phyloP scores from a whole-genome alignment of 148 eudicot species.

The Chenopodium quinoa region DNA sequence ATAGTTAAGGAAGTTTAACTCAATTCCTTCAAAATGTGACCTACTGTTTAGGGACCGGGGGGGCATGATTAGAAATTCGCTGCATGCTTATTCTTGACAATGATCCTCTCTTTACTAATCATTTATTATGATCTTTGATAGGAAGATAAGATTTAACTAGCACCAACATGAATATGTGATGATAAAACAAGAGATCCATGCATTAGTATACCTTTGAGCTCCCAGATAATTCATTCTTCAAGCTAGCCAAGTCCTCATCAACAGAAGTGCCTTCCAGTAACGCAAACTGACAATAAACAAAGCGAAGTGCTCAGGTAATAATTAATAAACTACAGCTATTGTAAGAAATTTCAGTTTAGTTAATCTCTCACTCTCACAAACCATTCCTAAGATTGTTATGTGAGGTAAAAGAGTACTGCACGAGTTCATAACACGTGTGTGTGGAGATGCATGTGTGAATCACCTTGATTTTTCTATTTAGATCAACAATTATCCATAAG shows the following conservation, averaged over 20 bases:
- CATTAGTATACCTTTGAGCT: constrained; percentile 59
- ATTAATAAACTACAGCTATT: neutral
- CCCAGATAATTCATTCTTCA: constrained; percentile 76
- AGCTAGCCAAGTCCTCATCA: constrained; percentile 77
- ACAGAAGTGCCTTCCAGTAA: constrained; percentile 85
- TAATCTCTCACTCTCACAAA: neutral
- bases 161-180: neutral
- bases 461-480: neutral
- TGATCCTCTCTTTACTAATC: neutral
- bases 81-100: neutral
- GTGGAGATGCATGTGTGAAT: neutral
- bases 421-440: neutral
- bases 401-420: neutral
- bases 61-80: too few relatives aligned
- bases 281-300: constrained; percentile 64
- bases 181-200: neutral
- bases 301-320: constrained; percentile 1
- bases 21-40: neutral
- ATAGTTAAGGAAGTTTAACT: neutral
- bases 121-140: neutral
- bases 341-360: neutral
- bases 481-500: neutral
- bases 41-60: too few relatives aligned
- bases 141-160: neutral
- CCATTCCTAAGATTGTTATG: neutral